phyloP scores from a whole-genome alignment of 176 grass and related monocot species.

The Dendrocalamus sinicus region DNA sequence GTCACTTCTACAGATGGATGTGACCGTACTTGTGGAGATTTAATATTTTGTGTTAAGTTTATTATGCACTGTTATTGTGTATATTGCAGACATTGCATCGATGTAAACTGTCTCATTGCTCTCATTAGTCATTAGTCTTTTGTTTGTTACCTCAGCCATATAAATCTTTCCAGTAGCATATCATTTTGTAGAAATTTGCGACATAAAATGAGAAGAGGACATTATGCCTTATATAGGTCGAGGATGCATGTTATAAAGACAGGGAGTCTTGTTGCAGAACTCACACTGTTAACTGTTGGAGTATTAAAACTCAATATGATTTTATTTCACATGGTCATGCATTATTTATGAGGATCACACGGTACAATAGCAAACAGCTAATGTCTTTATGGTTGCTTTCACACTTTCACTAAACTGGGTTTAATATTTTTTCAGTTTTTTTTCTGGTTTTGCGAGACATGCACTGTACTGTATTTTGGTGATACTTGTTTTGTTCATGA shows the following conservation, averaged over 20 bases:
- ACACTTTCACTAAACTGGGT: background rate
- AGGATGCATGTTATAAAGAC: background rate
- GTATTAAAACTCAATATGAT: background rate
- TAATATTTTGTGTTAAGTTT: conserved; percentile 1
- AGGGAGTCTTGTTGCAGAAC: background rate
- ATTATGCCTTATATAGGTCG: background rate
- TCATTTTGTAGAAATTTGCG: background rate
- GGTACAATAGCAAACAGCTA: conserved; percentile 5
- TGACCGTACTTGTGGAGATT: background rate
- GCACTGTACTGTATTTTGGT: background rate
- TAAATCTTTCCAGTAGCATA: background rate
- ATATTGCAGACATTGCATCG: background rate
- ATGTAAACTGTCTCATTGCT: background rate
- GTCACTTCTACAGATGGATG: background rate
- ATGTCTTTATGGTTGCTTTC: conserved; percentile 8
- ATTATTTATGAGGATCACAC: background rate
- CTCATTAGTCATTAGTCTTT: background rate
- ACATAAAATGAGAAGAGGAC: background rate
- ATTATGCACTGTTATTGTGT: background rate
- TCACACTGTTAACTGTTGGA: background rate
- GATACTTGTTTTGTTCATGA: conserved; percentile 23
- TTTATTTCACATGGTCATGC: background rate
- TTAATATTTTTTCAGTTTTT: conserved; percentile 3
- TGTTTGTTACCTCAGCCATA: background rate
- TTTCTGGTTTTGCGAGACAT: conserved; percentile 26